Evolutionary conservation across 768 basidiomycete genomes (phyloP).

Genomic region (Lyophyllum atratum): DNA sequence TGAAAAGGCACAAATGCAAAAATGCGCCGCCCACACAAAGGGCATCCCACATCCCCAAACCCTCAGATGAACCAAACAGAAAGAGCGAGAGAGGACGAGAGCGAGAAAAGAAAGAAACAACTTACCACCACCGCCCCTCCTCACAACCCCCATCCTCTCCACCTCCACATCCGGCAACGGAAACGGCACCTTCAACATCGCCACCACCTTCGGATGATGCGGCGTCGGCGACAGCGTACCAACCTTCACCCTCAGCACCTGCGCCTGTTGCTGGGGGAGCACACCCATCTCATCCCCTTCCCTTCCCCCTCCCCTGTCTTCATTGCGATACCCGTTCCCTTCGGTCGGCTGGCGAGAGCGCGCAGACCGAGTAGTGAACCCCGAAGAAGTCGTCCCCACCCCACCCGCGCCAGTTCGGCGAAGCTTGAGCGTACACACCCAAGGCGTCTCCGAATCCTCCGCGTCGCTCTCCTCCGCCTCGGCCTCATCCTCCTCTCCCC

Average conservation of each 20-base stretch:
- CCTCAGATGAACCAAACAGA: not conserved
- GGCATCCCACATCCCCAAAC: no score
- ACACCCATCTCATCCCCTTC: constrained; percentile 13
- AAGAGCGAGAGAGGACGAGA: not conserved
- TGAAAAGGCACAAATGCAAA: no score
- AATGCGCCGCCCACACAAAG: no score
- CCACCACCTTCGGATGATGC: constrained; percentile 94
- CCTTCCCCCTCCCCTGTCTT: constrained; percentile 5
- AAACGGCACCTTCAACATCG: constrained; percentile 88
- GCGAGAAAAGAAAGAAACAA: not conserved
- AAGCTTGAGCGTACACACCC: constrained; percentile 84
- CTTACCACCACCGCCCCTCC: constrained; percentile 41
- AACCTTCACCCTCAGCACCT: constrained; percentile 60
- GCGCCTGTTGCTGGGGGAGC: constrained; percentile 17
- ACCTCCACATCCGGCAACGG: constrained; percentile 83
- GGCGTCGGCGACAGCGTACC: constrained; percentile 90
- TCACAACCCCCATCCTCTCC: constrained; percentile 54
- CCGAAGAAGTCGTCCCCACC: constrained; percentile 13
- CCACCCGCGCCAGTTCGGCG: constrained; percentile 34
- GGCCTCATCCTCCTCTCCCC: constrained; percentile 29
- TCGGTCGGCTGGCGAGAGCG: constrained; percentile 1
- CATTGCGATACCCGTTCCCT: not conserved
- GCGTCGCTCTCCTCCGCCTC: constrained; percentile 87
- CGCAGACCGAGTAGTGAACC: constrained; percentile 12
- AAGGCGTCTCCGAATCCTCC: constrained; percentile 95